phyloP scores from a whole-genome alignment of 345 rosid genomes.

The Psidium guajava region DNA sequence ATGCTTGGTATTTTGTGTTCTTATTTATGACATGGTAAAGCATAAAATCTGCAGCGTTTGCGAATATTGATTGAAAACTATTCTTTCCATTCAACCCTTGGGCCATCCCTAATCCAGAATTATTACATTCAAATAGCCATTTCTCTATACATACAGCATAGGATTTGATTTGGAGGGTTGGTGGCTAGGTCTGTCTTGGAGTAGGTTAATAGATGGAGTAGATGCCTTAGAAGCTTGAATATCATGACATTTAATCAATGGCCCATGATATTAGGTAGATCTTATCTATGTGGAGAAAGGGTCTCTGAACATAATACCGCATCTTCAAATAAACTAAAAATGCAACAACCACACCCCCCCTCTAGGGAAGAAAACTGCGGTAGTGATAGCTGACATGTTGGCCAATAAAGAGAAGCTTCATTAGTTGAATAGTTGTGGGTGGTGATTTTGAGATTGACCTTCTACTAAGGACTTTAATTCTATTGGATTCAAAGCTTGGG shows the following conservation, averaged over 20 bases:
- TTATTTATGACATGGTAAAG: not conserved
- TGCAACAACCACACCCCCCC: not conserved
- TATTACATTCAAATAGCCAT: not conserved
- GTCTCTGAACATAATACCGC: not conserved
- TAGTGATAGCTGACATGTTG: not conserved
- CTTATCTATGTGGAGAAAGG: not conserved
- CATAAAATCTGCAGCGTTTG: not conserved
- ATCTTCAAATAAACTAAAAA: not conserved
- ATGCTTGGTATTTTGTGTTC: not conserved
- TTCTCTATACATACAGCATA: not conserved
- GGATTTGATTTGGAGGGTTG: not conserved
- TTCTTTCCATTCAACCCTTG: not conserved
- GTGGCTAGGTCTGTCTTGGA: not conserved
- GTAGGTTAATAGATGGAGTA: not conserved
- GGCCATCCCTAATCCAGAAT: not conserved
- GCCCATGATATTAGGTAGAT: not conserved
- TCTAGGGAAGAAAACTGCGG: not conserved
- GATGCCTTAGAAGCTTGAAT: not conserved
- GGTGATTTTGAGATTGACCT: not conserved
- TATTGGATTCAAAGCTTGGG: not conserved
- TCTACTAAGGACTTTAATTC: not conserved
- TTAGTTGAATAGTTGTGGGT: not conserved
- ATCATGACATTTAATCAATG: not conserved
- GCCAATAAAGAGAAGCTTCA: not conserved
- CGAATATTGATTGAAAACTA: not conserved